Evolutionary conservation across 1,139 yeast genomes (phyloP), one percentile per base, ranked within the genome.

Genomic region (Candida frijolesensis): DNA sequence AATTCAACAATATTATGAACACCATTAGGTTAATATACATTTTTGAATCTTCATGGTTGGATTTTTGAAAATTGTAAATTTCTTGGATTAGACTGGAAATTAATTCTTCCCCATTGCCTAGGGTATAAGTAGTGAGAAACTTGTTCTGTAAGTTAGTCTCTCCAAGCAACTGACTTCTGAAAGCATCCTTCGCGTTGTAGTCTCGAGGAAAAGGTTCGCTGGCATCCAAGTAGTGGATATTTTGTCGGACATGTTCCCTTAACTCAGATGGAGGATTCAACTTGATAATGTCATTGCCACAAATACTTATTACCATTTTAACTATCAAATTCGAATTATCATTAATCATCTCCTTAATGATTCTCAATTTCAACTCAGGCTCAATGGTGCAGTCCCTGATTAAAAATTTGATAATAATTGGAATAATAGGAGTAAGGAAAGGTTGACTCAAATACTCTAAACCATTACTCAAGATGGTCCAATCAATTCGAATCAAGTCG

Each of bases 401-500:
- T 41, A 69, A 46, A 75, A 79, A 75, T 45, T 63, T 67, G 18
- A 74, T 63, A 16, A 75, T 69, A 43, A 71, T 69, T 32, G 70
- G 53, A 4, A 71, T 67, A 48, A 78, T 72, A 0, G 80, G 78
- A 9, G 74, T 65, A 46, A 77, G 65, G 50, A 76, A 76, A 15
- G 61, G 58, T 54, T 76, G 81, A 4, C 78, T 67, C 47, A 77
- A 70, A 54, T 76, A 77, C 50, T 76, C 82, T 45, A 76, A 60
- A 1, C 81, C 81, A 54, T 74, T 76, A 48, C 59, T 64, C 35
- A 76, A 62, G 2, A 68, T 66, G 16, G 64, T 60, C 19, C 63
- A 58, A 50, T 64, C 66, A 7, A 89, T 75, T 16, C 81, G 71
- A 1, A 83, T 83, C 16, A 76, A 63, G 33, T 79, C 78, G 47